These are phyloP conservation scores for Periconia macrospinosa DNA, from an alignment of 2,329 filamentous ascomycete species.

Conservation along the genomic window DNA sequence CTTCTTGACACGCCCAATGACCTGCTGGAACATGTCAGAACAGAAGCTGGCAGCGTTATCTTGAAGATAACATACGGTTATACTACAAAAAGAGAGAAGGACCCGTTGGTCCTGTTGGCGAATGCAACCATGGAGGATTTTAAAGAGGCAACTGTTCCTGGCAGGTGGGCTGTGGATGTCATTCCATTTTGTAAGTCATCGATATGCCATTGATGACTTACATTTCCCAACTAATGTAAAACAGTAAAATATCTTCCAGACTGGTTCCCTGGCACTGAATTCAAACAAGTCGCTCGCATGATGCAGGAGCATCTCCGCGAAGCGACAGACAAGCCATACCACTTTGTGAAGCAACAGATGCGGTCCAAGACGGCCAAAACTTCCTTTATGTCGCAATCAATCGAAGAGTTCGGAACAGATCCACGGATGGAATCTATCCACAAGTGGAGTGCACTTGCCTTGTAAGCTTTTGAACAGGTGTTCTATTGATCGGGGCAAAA, in stretches of 20 bases:
- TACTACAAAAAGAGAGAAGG: conserved; percentile 44
- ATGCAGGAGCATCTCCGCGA: conserved; percentile 34
- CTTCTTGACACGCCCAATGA: conserved; percentile 18
- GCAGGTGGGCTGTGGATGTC: conserved; percentile 51
- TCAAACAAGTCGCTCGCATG: conserved; percentile 42
- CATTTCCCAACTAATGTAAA: not conserved
- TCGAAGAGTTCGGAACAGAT: conserved; percentile 30
- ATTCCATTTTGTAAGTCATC: conserved; percentile 44
- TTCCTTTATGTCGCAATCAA: conserved; percentile 45
- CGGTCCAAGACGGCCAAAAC: conserved; percentile 19
- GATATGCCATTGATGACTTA: not conserved
- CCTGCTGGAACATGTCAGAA: conserved; percentile 24
- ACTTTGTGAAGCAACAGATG: conserved; percentile 45
- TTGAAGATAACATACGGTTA: conserved; percentile 46
- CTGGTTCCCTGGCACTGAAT: conserved; percentile 50
- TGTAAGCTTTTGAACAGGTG: conserved; percentile 35
- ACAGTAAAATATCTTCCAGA: conserved; percentile 45
- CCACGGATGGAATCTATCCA: conserved; percentile 32
- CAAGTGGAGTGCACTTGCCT: conserved; percentile 45
- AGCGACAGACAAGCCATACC: conserved; percentile 43
- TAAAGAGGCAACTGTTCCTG: conserved; percentile 44
- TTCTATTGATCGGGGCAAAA: not conserved
- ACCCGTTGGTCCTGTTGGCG: conserved; percentile 50
- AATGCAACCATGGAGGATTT: conserved; percentile 47
- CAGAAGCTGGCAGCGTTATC: conserved; percentile 30